Conservation (phyloP, 805 yeast genomes). For the Yamadazyma endophytica region DNA sequence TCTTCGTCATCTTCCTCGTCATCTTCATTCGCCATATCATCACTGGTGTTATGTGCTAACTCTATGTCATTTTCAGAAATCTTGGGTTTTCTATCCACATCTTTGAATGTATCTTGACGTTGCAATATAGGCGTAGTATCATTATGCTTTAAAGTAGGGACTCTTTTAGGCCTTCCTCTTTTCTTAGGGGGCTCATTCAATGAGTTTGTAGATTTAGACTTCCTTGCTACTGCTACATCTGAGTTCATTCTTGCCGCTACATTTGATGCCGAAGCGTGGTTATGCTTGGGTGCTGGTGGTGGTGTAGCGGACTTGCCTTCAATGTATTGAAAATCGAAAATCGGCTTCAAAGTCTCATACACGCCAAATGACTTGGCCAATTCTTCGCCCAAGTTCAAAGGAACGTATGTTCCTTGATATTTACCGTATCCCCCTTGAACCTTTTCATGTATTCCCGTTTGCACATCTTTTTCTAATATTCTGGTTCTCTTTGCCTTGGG, state of each 20-base stretch:
- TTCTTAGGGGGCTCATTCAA: constrained; percentile 29
- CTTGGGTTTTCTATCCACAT: constrained; percentile 31
- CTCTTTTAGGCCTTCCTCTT: constrained; percentile 36
- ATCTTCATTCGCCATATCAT: constrained; percentile 26
- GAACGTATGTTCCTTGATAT: constrained; percentile 50
- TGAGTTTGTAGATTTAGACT: constrained; percentile 19
- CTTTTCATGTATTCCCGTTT: constrained; percentile 62
- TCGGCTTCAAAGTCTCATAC: constrained; percentile 53
- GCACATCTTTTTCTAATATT: constrained; percentile 60
- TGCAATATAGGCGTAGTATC: constrained; percentile 24
- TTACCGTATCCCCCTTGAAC: constrained; percentile 75
- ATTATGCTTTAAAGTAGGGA: constrained; percentile 26
- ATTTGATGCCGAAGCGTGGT: constrained; percentile 43
- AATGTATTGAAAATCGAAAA: constrained; percentile 55
- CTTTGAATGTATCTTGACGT: constrained; percentile 40
- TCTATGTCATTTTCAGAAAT: constrained; percentile 17
- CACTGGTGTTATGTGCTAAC: constrained; percentile 30
- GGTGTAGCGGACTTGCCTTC: constrained; percentile 41
- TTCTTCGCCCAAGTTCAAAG: constrained; percentile 36
- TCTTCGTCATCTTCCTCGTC: constrained; percentile 28
- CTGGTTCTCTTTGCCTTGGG: constrained; percentile 63
- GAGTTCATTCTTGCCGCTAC: constrained; percentile 27
- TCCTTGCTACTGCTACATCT: constrained; percentile 13
- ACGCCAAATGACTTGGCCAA: constrained; percentile 38
- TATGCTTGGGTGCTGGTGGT: constrained; percentile 46